Evolutionary conservation across 1,139 yeast genomes (phyloP).

Genomic region (Trichomonascaceae sp.): DNA sequence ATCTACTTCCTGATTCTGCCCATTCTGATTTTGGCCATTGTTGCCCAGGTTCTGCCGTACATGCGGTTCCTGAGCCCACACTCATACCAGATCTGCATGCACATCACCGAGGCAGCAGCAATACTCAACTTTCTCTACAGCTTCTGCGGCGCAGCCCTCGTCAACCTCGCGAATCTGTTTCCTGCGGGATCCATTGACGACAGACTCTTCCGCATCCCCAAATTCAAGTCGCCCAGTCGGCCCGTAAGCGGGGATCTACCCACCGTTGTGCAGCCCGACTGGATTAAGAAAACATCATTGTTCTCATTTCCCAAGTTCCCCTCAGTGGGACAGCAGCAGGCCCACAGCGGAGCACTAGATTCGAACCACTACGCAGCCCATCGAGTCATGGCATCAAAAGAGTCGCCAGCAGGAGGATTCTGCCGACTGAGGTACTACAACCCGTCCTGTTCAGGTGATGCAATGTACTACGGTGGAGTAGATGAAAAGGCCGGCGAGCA

Average conservation of each 20-base stretch:
- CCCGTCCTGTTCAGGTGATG: too few species aligned
- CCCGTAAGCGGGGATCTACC: too few species aligned
- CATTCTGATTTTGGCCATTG: slow-evolving; percentile 52
- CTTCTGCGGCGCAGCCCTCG: slow-evolving; percentile 37
- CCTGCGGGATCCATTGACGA: slow-evolving; percentile 45
- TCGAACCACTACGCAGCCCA: too few species aligned
- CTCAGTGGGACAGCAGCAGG: too few species aligned
- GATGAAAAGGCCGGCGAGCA: too few species aligned
- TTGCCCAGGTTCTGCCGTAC: slow-evolving; percentile 54
- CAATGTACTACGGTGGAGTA: too few species aligned
- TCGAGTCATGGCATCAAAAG: too few species aligned
- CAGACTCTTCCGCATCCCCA: slow-evolving; percentile 25
- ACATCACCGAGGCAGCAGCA: slow-evolving; percentile 47
- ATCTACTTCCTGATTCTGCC: slow-evolving; percentile 44
- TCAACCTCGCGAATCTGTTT: slow-evolving; percentile 39
- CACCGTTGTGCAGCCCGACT: slow-evolving; percentile 59
- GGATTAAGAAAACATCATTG: slow-evolving; percentile 48
- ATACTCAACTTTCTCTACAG: slow-evolving; percentile 45
- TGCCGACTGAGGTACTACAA: too few species aligned
- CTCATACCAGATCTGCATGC: slow-evolving; percentile 38
- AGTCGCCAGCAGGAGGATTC: too few species aligned
- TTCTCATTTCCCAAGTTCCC: too few species aligned
- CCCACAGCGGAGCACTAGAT: too few species aligned
- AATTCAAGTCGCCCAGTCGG: slow-evolving; percentile 7
- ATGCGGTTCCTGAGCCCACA: slow-evolving; percentile 37